These are phyloP conservation scores for Salvia sclarea DNA, from an alignment of 305 asterid genomes.

Conservation along the genomic window DNA sequence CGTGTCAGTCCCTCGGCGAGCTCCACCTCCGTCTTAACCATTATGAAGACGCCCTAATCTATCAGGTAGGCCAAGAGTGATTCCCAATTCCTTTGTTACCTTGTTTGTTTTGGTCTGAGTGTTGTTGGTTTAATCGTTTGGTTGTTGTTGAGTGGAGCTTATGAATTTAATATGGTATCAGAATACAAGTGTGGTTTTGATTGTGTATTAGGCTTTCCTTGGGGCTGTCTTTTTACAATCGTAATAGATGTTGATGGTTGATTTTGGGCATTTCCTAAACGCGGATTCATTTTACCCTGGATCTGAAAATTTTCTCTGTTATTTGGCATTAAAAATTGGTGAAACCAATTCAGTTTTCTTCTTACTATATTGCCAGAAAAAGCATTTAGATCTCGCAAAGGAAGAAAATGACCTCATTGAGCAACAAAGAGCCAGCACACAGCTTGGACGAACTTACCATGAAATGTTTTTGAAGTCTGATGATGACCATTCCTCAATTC, in stretches of 20 bases:
- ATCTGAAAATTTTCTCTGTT: background rate
- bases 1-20: constrained; percentile 99
- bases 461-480: constrained; percentile 81
- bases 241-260: background rate
- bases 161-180: background rate
- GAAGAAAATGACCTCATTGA: constrained; percentile 69
- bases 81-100: background rate
- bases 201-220: background rate
- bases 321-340: background rate
- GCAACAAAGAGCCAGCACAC: constrained; percentile 97
- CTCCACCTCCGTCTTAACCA: constrained; percentile 69
- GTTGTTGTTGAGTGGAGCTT: background rate
- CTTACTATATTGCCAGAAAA: constrained; percentile 53
- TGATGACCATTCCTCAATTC: constrained; percentile 69
- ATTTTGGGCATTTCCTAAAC: background rate
- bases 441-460: constrained; percentile 96
- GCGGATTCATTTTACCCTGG: background rate
- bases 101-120: background rate
- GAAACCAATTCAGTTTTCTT: background rate
- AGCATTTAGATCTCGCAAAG: constrained; percentile 82
- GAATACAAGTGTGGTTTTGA: no score
- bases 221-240: background rate
- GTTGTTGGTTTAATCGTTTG: background rate
- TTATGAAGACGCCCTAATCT: constrained; percentile 60
- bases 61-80: constrained; percentile 49